Evolutionary conservation across 257 asterid genomes (phyloP).

Genomic region (Schizonepeta tenuifolia): DNA sequence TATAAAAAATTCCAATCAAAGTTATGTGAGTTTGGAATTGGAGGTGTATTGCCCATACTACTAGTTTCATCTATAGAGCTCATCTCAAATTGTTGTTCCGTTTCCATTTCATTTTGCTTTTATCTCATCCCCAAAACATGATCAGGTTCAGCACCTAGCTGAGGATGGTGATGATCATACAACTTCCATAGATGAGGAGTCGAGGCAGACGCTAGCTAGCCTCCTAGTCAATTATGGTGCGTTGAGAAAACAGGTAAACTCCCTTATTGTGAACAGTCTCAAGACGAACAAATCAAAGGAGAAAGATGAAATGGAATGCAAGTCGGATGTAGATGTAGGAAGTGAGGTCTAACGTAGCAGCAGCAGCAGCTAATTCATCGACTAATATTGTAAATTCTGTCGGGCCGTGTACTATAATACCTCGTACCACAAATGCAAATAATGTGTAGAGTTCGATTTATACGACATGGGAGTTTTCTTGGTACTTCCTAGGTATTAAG

Average conservation of each 20-base stretch:
- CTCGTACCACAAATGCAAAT: constrained; percentile 23
- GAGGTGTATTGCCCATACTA: neutral
- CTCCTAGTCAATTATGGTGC: constrained; percentile 64
- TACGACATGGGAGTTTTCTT: constrained; percentile 42
- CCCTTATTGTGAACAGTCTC: constrained; percentile 51
- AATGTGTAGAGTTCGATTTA: constrained; percentile 26
- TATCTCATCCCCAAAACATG: constrained; percentile 9
- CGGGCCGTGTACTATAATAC: constrained; percentile 23
- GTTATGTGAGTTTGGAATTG: too few relatives aligned
- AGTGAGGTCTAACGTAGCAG: constrained; percentile 38
- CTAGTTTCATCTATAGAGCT: neutral
- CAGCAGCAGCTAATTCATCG: constrained; percentile 30
- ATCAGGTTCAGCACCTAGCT: constrained; percentile 56
- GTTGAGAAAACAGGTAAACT: constrained; percentile 76
- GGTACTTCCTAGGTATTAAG: constrained; percentile 34
- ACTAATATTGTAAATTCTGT: constrained; percentile 55
- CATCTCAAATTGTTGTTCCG: neutral
- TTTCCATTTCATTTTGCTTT: constrained; percentile 13
- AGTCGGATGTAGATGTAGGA: constrained; percentile 51
- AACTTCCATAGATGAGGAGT: constrained; percentile 47
- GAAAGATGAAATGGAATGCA: constrained; percentile 41
- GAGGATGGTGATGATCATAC: constrained; percentile 40
- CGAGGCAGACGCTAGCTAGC: constrained; percentile 55
- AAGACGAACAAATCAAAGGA: constrained; percentile 46
- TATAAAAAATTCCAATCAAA: neutral